Evolutionary conservation across 192 early-diverging fungal genomes (phyloP), one percentile per base, ranked within the genome.

Genomic region (Jimgerdemannia flammicorona): DNA sequence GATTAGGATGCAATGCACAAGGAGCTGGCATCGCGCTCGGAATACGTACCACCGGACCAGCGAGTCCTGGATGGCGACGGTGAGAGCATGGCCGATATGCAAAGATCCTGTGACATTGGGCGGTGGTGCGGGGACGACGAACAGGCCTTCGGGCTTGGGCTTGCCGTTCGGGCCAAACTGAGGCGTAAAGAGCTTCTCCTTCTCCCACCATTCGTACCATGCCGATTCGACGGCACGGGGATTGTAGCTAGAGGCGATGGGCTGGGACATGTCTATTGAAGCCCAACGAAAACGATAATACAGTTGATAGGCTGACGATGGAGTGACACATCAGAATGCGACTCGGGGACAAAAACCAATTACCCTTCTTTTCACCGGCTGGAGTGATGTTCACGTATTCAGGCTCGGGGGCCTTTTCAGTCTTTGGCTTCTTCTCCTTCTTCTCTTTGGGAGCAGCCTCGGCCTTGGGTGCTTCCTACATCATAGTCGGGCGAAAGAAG

Each of bases 151-250:
- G 10, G 90, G 83, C 70, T 86, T 89, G 77, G 87, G 73, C 77
- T 92, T 86, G 67, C 93, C 95, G 73, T 94, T 89, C 29, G 83
- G 75, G 3, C 84, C 86, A 70, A 94, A 83, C 75, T 90, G 83
- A 11, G 98, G 98, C 78, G 95, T 87, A 78, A 99, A 98, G 82
- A 88, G 95, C 10, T 92, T 93, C 78, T 93, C 83, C 86, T 95
- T 92, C 83, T 95, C 95, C 97, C 98, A 98, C 96, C 97, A 99
- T 41, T 86, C 89, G 80, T 98, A 97, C 98, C 97, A 99, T 39
- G 95, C 91, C 39, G 94, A 83, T 81, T 99, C 98, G 40, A 99
- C 98, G 42, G 91, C 94, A 65, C 75, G 86, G 10, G 97, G 96
- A 73, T 97, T 91, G 82, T 98, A 99, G 70, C 89, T 83, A 43